A percentile compares a stretch with the other conserved stretches of the same genome.
phyloP scores from a whole-genome alignment of 176 grass and related monocot species.

The Poa pratensis region DNA sequence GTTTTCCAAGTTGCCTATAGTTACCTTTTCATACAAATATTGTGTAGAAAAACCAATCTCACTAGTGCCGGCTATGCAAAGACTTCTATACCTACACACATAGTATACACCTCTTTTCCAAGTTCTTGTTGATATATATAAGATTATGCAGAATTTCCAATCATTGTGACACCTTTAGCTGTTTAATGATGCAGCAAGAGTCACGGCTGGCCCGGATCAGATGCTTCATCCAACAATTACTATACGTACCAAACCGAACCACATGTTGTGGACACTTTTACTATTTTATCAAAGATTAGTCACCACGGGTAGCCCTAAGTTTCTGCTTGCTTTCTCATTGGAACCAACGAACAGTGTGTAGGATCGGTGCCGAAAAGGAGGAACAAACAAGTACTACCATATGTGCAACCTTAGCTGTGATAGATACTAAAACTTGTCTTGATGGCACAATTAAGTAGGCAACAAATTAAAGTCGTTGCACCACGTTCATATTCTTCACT shows the following conservation, averaged over 20 bases:
- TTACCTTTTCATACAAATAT: constrained; percentile 43
- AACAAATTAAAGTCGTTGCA: constrained; percentile 41
- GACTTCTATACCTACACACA: constrained; percentile 39
- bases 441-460: constrained; percentile 47
- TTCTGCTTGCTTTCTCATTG: constrained; percentile 43
- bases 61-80: neutral
- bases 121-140: constrained; percentile 26
- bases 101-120: constrained; percentile 16
- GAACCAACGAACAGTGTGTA: constrained; percentile 25
- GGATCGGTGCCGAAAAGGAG: constrained; percentile 42
- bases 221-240: constrained; percentile 49
- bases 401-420: constrained; percentile 37
- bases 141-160: constrained; percentile 43
- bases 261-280: constrained; percentile 48
- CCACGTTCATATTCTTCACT: constrained; percentile 50
- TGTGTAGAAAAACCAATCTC: constrained; percentile 22
- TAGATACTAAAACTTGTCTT: constrained; percentile 34
- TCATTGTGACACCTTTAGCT: constrained; percentile 43
- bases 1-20: constrained; percentile 33
- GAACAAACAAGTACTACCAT: constrained; percentile 8
- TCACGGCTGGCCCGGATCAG: constrained; percentile 26
- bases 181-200: constrained; percentile 28
- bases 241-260: constrained; percentile 22
- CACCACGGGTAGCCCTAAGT: constrained; percentile 35
- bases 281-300: constrained; percentile 33